These are phyloP conservation scores for Gaertneriomyces sp. DNA, from an alignment of 192 early-diverging fungal species.

Conservation along the genomic window DNA sequence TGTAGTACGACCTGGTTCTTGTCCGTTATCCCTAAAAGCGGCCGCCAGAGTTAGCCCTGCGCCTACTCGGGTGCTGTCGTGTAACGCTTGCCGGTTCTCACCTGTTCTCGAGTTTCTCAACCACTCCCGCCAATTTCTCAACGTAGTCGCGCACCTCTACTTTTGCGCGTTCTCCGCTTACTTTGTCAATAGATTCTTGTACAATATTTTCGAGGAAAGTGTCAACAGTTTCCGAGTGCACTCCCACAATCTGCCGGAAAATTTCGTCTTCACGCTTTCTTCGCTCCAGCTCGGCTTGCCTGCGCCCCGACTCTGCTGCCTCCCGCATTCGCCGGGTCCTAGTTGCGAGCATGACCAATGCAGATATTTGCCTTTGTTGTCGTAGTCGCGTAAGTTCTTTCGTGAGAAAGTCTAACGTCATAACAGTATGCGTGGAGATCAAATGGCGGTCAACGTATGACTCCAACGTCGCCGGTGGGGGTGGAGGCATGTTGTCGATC, in stretches of 20 bases:
- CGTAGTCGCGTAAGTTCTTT: constrained; percentile 54
- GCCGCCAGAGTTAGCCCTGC: not conserved
- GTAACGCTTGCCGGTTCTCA: not conserved
- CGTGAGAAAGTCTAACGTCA: constrained; percentile 54
- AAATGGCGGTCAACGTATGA: not conserved
- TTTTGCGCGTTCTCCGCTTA: constrained; percentile 39
- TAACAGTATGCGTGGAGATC: constrained; percentile 7
- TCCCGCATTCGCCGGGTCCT: constrained; percentile 56
- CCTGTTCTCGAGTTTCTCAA: constrained; percentile 29
- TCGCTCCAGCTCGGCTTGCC: constrained; percentile 48
- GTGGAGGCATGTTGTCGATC: not conserved
- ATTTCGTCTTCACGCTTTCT: constrained; percentile 50
- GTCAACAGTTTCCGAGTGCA: constrained; percentile 60
- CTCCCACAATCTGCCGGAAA: constrained; percentile 52
- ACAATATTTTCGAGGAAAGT: constrained; percentile 55
- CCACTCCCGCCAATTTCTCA: constrained; percentile 26
- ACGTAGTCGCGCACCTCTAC: constrained; percentile 47
- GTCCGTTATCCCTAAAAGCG: not conserved
- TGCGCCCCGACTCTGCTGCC: constrained; percentile 50
- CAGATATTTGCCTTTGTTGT: constrained; percentile 47
- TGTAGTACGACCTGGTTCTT: constrained; percentile 14
- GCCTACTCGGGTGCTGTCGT: not conserved
- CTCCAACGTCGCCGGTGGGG: not conserved
- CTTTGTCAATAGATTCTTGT: constrained; percentile 32
- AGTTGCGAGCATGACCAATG: constrained; percentile 56